Conservation (phyloP, 352 stramenopile genomes). For the Plasmopara muralis region DNA sequence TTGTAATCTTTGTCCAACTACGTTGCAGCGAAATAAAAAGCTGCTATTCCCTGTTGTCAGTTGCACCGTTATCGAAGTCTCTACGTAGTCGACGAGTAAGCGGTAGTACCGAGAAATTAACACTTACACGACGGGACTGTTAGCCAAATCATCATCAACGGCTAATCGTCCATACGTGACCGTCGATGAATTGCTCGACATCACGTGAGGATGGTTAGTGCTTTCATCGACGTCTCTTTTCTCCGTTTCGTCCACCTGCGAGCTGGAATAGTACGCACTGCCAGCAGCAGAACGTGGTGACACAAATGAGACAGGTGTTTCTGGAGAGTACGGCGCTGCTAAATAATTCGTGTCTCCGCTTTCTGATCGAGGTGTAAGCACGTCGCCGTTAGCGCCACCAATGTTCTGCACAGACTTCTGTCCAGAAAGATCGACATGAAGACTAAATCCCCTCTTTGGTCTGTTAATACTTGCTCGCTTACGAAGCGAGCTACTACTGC, state of each 20-base stretch:
- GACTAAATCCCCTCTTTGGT: slow-evolving; percentile 45
- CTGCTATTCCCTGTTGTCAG: too few species aligned
- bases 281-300: slow-evolving; percentile 51
- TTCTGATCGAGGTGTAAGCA: slow-evolving; percentile 33
- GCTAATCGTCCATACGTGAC: slow-evolving; percentile 59
- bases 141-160: slow-evolving; percentile 6
- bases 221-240: slow-evolving; percentile 11
- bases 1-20: background rate
- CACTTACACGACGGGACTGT: slow-evolving; percentile 39
- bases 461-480: slow-evolving; percentile 25
- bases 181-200: slow-evolving; percentile 43
- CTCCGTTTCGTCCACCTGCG: slow-evolving; percentile 36
- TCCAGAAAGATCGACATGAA: slow-evolving; percentile 50
- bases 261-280: slow-evolving; percentile 54
- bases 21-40: too few species aligned
- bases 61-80: background rate
- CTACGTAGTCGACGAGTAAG: slow-evolving; percentile 4
- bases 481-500: slow-evolving; percentile 23
- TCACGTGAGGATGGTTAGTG: slow-evolving; percentile 32
- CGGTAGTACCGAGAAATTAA: slow-evolving; percentile 6
- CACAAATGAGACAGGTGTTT: slow-evolving; percentile 26
- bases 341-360: slow-evolving; percentile 43
- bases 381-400: slow-evolving; percentile 7
- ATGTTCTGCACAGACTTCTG: slow-evolving; percentile 17
- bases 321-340: slow-evolving; percentile 38